Percentiles rank a stretch among this genome's conserved stretches.
These are phyloP conservation scores for Xylaria sp. DNA, from an alignment of 2,329 filamentous ascomycete genomes.

Conservation along the genomic window DNA sequence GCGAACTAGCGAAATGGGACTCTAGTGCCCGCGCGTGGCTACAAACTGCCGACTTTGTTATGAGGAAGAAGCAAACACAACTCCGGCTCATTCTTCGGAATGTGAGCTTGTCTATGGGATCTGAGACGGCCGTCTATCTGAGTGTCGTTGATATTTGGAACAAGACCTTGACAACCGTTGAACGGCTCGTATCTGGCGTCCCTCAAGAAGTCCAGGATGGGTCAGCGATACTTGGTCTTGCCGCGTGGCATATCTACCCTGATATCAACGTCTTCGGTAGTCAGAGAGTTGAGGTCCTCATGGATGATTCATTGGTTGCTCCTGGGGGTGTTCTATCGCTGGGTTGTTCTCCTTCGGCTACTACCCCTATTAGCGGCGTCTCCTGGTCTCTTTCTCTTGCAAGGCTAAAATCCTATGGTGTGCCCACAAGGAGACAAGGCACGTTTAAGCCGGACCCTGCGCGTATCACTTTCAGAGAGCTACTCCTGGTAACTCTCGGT, in stretches of 20 bases:
- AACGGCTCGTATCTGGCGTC: constrained; percentile 13
- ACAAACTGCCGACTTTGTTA: constrained; percentile 7
- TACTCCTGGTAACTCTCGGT: too few species aligned
- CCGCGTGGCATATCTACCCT: constrained; percentile 33
- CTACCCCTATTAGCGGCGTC: too few species aligned
- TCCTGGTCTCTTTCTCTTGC: too few species aligned
- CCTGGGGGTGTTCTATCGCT: too few species aligned
- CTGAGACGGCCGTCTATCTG: constrained; percentile 2
- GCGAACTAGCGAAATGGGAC: constrained; percentile 23
- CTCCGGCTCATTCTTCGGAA: constrained; percentile 18
- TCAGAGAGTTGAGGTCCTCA: too few species aligned
- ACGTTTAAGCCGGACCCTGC: too few species aligned
- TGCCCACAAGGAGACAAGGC: too few species aligned
- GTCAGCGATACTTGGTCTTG: constrained; percentile 19
- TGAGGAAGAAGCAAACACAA: constrained; percentile 3
- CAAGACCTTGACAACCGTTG: constrained; percentile 7
- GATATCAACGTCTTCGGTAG: constrained; percentile 14
- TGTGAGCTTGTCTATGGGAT: constrained; percentile 15
- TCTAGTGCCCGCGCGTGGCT: constrained; percentile 24
- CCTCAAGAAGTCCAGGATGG: constrained; percentile 24
- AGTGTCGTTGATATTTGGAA: constrained; percentile 17
- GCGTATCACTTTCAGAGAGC: too few species aligned
- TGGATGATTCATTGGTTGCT: too few species aligned
- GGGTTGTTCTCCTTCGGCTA: too few species aligned
- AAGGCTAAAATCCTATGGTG: too few species aligned